Evolutionary conservation across 108 stramenopile species (phyloP).

Genomic region (Skeletonema costatum): DNA sequence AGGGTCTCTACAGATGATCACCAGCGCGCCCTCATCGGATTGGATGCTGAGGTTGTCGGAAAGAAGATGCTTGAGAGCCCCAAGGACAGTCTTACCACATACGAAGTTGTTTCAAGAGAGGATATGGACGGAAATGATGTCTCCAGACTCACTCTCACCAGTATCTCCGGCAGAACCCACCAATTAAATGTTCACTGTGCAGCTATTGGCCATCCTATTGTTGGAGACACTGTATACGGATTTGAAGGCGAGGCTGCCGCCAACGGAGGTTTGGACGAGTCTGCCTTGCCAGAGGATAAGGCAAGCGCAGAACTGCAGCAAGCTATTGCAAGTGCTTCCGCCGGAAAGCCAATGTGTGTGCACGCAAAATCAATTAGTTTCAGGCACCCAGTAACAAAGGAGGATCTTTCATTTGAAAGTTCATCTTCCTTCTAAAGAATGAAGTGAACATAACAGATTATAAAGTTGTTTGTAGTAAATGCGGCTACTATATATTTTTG

Average conservation of each 20-base stretch:
- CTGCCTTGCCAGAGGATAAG: slow-evolving; percentile 53
- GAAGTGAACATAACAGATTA: slow-evolving; percentile 1
- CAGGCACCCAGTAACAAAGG: slow-evolving; percentile 69
- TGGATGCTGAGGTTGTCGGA: slow-evolving; percentile 62
- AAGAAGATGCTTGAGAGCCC: slow-evolving; percentile 78
- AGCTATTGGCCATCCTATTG: slow-evolving; percentile 89
- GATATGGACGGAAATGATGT: slow-evolving; percentile 71
- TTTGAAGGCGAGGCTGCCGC: slow-evolving; percentile 70
- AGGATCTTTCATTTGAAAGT: slow-evolving; percentile 56
- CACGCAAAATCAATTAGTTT: slow-evolving; percentile 82
- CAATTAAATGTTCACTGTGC: slow-evolving; percentile 89
- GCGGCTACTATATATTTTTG: background rate
- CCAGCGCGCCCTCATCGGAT: slow-evolving; percentile 63
- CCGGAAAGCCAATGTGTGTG: slow-evolving; percentile 63
- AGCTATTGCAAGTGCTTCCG: slow-evolving; percentile 41
- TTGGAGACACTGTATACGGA: slow-evolving; percentile 84
- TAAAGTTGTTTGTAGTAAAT: background rate
- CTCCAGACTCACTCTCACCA: slow-evolving; percentile 72
- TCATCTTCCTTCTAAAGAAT: slow-evolving; percentile 57
- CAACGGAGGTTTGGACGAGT: slow-evolving; percentile 74
- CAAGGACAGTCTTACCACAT: slow-evolving; percentile 80
- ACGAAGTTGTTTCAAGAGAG: slow-evolving; percentile 67
- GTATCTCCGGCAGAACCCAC: slow-evolving; percentile 83
- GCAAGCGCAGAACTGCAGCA: slow-evolving; percentile 64
- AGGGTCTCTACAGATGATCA: slow-evolving; percentile 80